Evolutionary conservation across 805 yeast species (phyloP), one percentile per base, ranked within the genome.

Genomic region (Lipomyces sp.): DNA sequence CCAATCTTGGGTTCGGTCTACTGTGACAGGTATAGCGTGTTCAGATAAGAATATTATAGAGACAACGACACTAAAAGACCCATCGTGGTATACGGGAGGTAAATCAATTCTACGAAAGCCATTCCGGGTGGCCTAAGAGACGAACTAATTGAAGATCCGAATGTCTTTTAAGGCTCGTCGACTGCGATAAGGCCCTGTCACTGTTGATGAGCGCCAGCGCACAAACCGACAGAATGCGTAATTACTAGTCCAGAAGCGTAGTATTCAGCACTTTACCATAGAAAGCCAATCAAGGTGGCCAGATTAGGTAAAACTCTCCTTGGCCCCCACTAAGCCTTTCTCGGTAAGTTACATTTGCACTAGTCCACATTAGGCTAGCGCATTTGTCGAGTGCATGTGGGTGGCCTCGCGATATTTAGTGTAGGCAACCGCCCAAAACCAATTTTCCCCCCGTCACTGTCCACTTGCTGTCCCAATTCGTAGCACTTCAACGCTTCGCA

Each of bases 331-430:
- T 60, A 59, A 48, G 18, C 64, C 15, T n/a, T 15, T 30, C 53
- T 15, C 34, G 59, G 59, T 29, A 6, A 53, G 24, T 24, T 13
- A 5, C n/a, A 0, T 15, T 13, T 2, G 24, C 35, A 48, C 65
- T 65, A 65, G 61, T 18, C 67, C 59, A 15, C 32, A 57, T 53
- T 30, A 42, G 65, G 51, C 50, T 62, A 65, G 68, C 18, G 8
- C 48, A 18, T n/a, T 8, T 15, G 45, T 15, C 30, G 37, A 45
- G 42, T 53, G 63, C 54, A 37, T 66, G 66, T 63, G 54, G 51
- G 50, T 56, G 33, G 55, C 29, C 59, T 4, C 45, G 42, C 59
- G 70, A 64, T 66, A 66, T 66, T 66, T 63, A 66, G 62, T 63
- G 54, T 51, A 30, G 55, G 56, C 59, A n/a, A 53, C 61, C 24